A percentile compares a stretch with the other conserved stretches of the same genome.
Evolutionary conservation across 768 basidiomycete species (phyloP).

Genomic region (Harrya chromipes): DNA sequence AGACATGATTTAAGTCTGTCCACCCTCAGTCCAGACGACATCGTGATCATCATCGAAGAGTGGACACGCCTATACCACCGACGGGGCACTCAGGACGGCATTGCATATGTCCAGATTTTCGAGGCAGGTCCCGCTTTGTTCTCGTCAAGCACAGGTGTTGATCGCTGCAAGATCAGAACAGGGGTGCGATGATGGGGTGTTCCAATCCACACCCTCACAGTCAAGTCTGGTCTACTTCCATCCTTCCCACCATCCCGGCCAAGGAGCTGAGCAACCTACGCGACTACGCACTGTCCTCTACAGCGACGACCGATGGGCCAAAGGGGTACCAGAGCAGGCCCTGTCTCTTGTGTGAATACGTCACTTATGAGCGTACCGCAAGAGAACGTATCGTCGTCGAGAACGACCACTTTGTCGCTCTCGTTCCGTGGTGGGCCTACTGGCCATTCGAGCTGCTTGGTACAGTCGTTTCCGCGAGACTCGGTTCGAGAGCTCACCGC

Average conservation of each 20-base stretch:
- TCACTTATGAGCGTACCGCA: slow-evolving; percentile 55
- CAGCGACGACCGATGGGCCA: slow-evolving; percentile 44
- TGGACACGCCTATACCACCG: slow-evolving; percentile 67
- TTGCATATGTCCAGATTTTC: slow-evolving; percentile 85
- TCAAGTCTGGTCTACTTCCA: slow-evolving; percentile 80
- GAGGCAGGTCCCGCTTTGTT: slow-evolving; percentile 48
- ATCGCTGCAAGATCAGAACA: slow-evolving; percentile 53
- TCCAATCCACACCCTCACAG: slow-evolving; percentile 95
- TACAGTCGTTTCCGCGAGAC: slow-evolving; percentile 26
- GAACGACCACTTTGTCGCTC: slow-evolving; percentile 75
- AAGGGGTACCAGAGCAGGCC: slow-evolving; percentile 54
- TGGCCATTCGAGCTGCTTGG: slow-evolving; percentile 90
- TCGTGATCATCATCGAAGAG: slow-evolving; percentile 61
- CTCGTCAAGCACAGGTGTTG: not conserved
- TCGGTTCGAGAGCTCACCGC: slow-evolving; percentile 2
- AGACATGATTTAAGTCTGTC: slow-evolving; percentile 84
- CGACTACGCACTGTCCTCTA: slow-evolving; percentile 40
- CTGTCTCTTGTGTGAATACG: slow-evolving; percentile 81
- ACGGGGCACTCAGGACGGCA: slow-evolving; percentile 62
- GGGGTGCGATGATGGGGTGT: slow-evolving; percentile 93
- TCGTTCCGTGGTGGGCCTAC: slow-evolving; percentile 94
- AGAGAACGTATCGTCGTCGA: slow-evolving; percentile 63
- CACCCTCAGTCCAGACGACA: slow-evolving; percentile 53
- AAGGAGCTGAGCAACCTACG: slow-evolving; percentile 60
- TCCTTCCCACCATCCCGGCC: slow-evolving; percentile 65